Conservation (phyloP, 768 basidiomycete genomes). For the Termitomyces bulborhizus region DNA sequence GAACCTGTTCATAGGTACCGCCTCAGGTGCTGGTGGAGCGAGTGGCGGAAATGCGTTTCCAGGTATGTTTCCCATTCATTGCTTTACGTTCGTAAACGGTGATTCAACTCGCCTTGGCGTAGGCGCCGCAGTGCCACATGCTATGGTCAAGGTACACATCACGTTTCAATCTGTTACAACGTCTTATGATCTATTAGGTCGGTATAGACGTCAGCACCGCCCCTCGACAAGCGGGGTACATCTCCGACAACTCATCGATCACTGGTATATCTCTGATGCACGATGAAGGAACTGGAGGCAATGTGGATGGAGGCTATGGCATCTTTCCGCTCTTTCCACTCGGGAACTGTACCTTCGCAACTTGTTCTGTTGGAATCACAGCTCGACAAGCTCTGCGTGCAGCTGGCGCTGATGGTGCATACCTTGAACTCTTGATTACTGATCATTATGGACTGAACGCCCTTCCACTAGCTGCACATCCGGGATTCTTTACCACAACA, state of each 20-base stretch:
- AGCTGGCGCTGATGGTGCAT: constrained; percentile 35
- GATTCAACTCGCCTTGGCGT: neutral
- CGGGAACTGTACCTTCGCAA: constrained; percentile 30
- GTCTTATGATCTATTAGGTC: constrained; percentile 23
- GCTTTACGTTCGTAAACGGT: too few relatives aligned
- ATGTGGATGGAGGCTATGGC: constrained; percentile 44
- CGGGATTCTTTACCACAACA: constrained; percentile 44
- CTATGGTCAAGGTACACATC: constrained; percentile 42
- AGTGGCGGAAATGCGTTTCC: constrained; percentile 47
- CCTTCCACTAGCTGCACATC: constrained; percentile 28
- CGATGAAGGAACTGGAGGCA: constrained; percentile 50
- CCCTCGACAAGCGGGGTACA: constrained; percentile 45
- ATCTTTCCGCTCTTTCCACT: constrained; percentile 46
- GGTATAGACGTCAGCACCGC: constrained; percentile 45
- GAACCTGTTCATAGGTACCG: constrained; percentile 46
- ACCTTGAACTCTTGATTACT: neutral
- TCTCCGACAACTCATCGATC: constrained; percentile 37
- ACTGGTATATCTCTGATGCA: constrained; percentile 47
- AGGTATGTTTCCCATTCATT: constrained; percentile 18
- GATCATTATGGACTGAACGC: neutral
- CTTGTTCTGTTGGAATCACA: constrained; percentile 35
- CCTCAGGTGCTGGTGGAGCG: constrained; percentile 36
- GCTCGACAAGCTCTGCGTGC: constrained; percentile 35
- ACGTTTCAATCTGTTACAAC: neutral
- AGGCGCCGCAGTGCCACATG: constrained; percentile 43